phyloP scores from a whole-genome alignment of 2,329 filamentous ascomycete genomes.

The Alternaria angustiovoidea region DNA sequence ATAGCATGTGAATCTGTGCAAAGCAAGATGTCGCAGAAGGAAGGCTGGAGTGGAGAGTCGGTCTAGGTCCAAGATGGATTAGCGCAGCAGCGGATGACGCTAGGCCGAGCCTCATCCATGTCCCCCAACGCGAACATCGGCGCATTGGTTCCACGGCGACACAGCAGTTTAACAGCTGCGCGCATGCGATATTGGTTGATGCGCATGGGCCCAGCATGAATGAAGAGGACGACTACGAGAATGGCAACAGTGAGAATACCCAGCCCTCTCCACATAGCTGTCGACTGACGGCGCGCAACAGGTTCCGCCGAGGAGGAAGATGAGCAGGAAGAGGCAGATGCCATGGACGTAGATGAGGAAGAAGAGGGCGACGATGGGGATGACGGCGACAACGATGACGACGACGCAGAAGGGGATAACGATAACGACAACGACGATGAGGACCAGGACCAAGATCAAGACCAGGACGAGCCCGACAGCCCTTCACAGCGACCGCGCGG shows the following conservation, averaged over 20 bases:
- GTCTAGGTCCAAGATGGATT: background rate
- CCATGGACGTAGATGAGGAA: slow-evolving; percentile 34
- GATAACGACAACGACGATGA: slow-evolving; percentile 50
- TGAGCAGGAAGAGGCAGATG: slow-evolving; percentile 51
- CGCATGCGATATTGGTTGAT: background rate
- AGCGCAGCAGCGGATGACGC: slow-evolving; percentile 10
- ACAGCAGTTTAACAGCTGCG: background rate
- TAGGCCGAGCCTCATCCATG: slow-evolving; percentile 18
- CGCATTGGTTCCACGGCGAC: slow-evolving; percentile 9
- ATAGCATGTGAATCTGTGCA: no score
- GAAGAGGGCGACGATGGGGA: slow-evolving; percentile 55
- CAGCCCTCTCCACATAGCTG: background rate
- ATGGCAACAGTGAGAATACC: slow-evolving; percentile 45
- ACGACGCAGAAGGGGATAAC: slow-evolving; percentile 52
- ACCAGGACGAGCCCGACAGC: slow-evolving; percentile 57
- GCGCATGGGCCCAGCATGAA: slow-evolving; percentile 41
- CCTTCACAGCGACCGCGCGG: slow-evolving; percentile 49
- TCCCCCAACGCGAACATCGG: slow-evolving; percentile 13
- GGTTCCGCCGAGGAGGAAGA: slow-evolving; percentile 40
- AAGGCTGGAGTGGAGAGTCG: background rate
- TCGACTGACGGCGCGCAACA: slow-evolving; percentile 22
- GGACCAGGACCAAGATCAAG: slow-evolving; percentile 49
- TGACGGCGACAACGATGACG: slow-evolving; percentile 54
- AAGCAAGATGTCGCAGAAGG: background rate
- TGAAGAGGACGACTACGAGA: slow-evolving; percentile 58